Base-by-base conservation (phyloP, 2,329 filamentous ascomycete species). In the Colletotrichum somersetense region DNA sequence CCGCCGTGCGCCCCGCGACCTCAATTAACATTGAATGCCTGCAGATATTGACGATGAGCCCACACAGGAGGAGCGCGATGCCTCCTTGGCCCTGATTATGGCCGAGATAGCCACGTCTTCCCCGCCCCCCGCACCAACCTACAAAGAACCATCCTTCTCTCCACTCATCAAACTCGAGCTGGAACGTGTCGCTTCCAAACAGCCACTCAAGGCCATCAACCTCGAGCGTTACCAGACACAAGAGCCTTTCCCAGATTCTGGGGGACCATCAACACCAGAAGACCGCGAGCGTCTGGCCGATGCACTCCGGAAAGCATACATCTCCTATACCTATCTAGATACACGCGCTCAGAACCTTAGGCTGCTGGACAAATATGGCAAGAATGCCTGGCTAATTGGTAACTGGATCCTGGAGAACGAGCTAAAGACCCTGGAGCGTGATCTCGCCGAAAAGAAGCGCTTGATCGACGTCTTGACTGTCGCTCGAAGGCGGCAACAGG, bases 331-430 rank as follows among this genome's bases (percentile, higher is more conserved):
- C n/a, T 89, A 90, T 80, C 84, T 91, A 16, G 75, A 79, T 16
- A 77, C 82, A n/a, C 87, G 89, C 4, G 80, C 84, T 46, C 77
- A 85, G 42, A 86, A 89, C 81, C 89, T 97, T 23, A 84, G 86
- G 1, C 86, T 97, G n/a, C 88, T 97, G 26, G 93, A 96, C 77
- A 87, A 87, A 62, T 91, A 91, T 81, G 96, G 96, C 75, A 94
- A 94, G 83, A 97, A 97, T 81, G 92, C 94, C 12, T 98, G 96
- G 96, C 86, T 99, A 67, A 88, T 97, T 11, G 90, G 90, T 7
- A 99, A 99, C 81, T 89, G 91, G 76, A 90, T 93, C 75, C 81
- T 95, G 26, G 96, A 98, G 82, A 89, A 89, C 55, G 88, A 94
- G 53, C 82, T 97, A 63, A 87, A 87, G 62, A 81, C 81, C 16